A percentile compares a stretch with the other conserved stretches of the same genome.
These are phyloP conservation scores for Alternaria alternata DNA, from an alignment of 2,329 filamentous ascomycete genomes.

Conservation along the genomic window DNA sequence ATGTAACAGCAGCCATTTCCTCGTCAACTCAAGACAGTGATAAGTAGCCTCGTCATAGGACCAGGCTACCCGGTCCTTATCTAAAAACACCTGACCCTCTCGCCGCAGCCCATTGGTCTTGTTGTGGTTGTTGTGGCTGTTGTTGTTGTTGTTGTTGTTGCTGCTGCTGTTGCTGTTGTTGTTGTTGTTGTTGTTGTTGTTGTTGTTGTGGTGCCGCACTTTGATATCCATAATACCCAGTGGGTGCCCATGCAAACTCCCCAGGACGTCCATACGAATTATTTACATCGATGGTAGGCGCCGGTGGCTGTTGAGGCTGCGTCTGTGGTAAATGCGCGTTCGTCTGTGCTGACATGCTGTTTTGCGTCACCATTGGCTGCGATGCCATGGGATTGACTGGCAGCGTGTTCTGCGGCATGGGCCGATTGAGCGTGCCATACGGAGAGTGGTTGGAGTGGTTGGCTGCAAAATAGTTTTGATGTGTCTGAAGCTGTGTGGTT, in stretches of 20 bases:
- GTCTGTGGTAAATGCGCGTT: slow-evolving; percentile 22
- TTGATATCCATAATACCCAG: slow-evolving; percentile 39
- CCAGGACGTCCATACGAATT: slow-evolving; percentile 31
- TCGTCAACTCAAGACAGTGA: neutral
- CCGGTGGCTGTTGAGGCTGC: slow-evolving; percentile 30
- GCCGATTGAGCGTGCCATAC: slow-evolving; percentile 33
- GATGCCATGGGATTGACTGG: slow-evolving; percentile 17
- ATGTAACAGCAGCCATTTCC: neutral
- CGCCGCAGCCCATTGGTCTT: slow-evolving; percentile 35
- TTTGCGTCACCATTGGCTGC: slow-evolving; percentile 18
- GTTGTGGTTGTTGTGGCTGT: slow-evolving; percentile 14
- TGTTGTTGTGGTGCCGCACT: slow-evolving; percentile 22
- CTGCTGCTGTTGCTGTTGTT: slow-evolving; percentile 26
- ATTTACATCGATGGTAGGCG: slow-evolving; percentile 23
- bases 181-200: slow-evolving; percentile 21
- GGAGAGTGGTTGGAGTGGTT: slow-evolving; percentile 31
- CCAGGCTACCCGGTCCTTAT: slow-evolving; percentile 1
- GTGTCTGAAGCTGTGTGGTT: slow-evolving; percentile 23
- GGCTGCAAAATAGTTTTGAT: slow-evolving; percentile 34
- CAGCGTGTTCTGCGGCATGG: slow-evolving; percentile 31
- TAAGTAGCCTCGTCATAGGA: neutral
- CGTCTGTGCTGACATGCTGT: slow-evolving; percentile 5
- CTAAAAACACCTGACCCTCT: slow-evolving; percentile 35
- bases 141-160: slow-evolving; percentile 24
- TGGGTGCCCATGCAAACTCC: slow-evolving; percentile 36